These are phyloP conservation scores for Aciculosporium take DNA, from an alignment of 2,329 filamentous ascomycete genomes.

Conservation along the genomic window DNA sequence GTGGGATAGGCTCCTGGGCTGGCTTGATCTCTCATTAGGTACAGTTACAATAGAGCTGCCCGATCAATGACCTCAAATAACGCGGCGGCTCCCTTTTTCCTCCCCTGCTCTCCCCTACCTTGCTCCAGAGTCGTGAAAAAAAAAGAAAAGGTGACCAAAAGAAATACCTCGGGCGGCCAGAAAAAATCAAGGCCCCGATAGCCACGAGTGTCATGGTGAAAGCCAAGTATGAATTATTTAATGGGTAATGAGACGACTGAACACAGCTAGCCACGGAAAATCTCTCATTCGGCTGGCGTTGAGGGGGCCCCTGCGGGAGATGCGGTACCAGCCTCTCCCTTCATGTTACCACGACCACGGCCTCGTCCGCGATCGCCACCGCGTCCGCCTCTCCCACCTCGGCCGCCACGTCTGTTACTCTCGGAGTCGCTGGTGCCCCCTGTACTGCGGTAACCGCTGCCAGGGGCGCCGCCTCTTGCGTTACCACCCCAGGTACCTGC, in stretches of 20 bases:
- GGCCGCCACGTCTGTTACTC: constrained; percentile 39
- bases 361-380: constrained; percentile 44
- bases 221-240: not conserved
- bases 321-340: constrained; percentile 41
- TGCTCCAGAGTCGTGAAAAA: constrained; percentile 10
- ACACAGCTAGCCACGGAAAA: not conserved
- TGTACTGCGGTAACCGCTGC: constrained; percentile 73
- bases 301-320: constrained; percentile 39
- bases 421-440: constrained; percentile 59
- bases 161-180: not conserved
- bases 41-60: constrained; percentile 17
- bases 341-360: constrained; percentile 41
- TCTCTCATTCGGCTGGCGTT: constrained; percentile 24
- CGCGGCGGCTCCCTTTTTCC: constrained; percentile 5
- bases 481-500: constrained; percentile 55
- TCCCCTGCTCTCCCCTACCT: constrained; percentile 4
- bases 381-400: constrained; percentile 43
- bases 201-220: not conserved
- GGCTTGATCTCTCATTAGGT: constrained; percentile 23
- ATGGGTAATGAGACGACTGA: not conserved
- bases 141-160: constrained; percentile 9
- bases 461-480: constrained; percentile 42
- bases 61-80: constrained; percentile 4
- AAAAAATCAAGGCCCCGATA: not conserved
- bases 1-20: constrained; percentile 12